phyloP scores from a whole-genome alignment of 1,139 yeast genomes.

The Kazachstania sp. region DNA sequence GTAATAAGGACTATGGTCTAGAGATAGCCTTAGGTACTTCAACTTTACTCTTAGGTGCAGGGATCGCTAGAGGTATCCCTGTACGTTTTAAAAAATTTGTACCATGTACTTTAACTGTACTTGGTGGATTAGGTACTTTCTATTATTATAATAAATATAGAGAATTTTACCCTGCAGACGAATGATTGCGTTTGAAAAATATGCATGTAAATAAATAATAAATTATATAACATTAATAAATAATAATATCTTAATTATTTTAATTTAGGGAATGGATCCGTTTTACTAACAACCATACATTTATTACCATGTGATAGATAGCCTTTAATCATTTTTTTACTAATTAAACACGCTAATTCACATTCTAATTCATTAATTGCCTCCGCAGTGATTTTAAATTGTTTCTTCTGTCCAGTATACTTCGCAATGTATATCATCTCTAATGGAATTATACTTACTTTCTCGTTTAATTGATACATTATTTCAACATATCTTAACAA shows the following conservation, averaged over 20 bases:
- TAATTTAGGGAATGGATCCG: conserved; percentile 55
- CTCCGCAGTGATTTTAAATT: conserved; percentile 7
- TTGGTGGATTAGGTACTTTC: conserved; percentile 58
- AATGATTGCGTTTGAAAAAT: too few relatives aligned
- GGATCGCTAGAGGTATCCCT: conserved; percentile 57
- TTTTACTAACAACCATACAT: conserved; percentile 69
- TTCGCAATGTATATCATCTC: neutral
- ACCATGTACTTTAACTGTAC: conserved; percentile 54
- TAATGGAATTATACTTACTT: conserved; percentile 16
- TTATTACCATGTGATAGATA: conserved; percentile 70
- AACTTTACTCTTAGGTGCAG: conserved; percentile 55
- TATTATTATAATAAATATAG: conserved; percentile 68
- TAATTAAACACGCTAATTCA: conserved; percentile 58
- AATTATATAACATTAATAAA: too few relatives aligned
- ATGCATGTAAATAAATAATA: too few relatives aligned
- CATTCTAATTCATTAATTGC: conserved; percentile 46
- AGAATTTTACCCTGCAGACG: conserved; percentile 43
- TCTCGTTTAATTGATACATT: conserved; percentile 31
- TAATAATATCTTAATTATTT: neutral
- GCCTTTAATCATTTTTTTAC: conserved; percentile 61
- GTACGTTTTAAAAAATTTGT: conserved; percentile 60
- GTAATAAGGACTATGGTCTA: conserved; percentile 72
- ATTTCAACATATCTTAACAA: conserved; percentile 46
- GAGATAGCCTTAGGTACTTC: conserved; percentile 74
- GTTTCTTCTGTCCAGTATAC: neutral